These are phyloP conservation scores for Yamadazyma sp. DNA, from an alignment of 805 yeast genomes.

Conservation along the genomic window DNA sequence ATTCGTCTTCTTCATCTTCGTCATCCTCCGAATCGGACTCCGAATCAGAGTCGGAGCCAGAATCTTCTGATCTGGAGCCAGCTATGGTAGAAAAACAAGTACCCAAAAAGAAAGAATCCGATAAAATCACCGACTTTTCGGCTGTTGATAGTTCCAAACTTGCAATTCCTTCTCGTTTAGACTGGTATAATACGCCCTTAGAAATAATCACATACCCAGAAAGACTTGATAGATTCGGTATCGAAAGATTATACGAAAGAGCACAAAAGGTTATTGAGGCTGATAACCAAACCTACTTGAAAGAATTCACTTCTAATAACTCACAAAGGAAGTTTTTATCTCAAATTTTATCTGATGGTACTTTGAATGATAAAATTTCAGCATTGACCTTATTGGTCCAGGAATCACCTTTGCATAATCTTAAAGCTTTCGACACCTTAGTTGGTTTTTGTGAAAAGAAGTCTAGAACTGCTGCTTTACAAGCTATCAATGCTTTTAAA, in stretches of 20 bases:
- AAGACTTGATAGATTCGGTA: conserved; percentile 50
- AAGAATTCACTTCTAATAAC: conserved; percentile 70
- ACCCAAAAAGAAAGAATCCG: conserved; percentile 16
- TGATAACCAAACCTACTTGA: conserved; percentile 71
- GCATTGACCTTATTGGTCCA: conserved; percentile 90
- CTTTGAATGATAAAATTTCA: conserved; percentile 90
- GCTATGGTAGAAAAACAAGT: conserved; percentile 12
- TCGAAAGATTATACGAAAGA: conserved; percentile 59
- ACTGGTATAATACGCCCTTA: conserved; percentile 71
- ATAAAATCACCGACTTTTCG: conserved; percentile 37
- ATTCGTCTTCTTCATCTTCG: conserved; percentile 5
- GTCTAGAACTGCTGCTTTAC: conserved; percentile 89
- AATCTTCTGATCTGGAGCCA: conserved; percentile 11
- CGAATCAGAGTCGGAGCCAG: conserved; percentile 11
- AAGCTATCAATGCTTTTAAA: conserved; percentile 83
- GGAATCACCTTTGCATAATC: conserved; percentile 90
- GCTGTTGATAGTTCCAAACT: conserved; percentile 59
- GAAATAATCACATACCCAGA: conserved; percentile 27
- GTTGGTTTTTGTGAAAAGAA: conserved; percentile 82
- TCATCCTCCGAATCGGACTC: conserved; percentile 20
- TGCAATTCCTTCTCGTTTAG: conserved; percentile 58
- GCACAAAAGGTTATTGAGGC: conserved; percentile 65
- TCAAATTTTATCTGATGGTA: conserved; percentile 88
- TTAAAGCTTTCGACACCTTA: conserved; percentile 78
- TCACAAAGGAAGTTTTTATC: conserved; percentile 86